Evolutionary conservation across 371 early-diverging fungal species (phyloP), one percentile per base, ranked within the genome.

Genomic region (Chytridium lagenaria): DNA sequence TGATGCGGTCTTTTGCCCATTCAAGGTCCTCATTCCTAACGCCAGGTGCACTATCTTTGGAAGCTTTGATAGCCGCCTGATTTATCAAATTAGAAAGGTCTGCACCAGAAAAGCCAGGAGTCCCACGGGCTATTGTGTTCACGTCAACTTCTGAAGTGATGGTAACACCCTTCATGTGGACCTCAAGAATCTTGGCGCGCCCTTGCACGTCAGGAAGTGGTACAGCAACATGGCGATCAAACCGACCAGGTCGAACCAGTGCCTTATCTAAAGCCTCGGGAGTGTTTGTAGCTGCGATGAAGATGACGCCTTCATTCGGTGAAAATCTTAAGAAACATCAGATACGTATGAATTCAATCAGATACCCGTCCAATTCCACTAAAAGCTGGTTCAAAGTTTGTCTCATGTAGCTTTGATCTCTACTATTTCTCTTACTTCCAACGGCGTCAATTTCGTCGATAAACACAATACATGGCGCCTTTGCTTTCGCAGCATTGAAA

Each of bases 391-490:
- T 98, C 28, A 99, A 87, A 0, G 98, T 97, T 80, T 96, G 96
- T 73, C 95, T 92, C 93, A 94, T 94, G 74, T 95, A 95, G 0
- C 91, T 89, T 78, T 94, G 95, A 77, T 98, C 98, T 77, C 93
- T 94, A 52, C 93, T 91, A 75, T 91, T 95, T 61, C 98, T 91
- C 79, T 95, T 98, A 63, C 95, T 92, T 26, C 99, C 99, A 74
- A 99, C 98, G 0, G 99, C 98, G 84, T 98, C 99, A 68, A 98
- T 88, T 85, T 95, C 99, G 82, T 99, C 99, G 78, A 99, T 99
- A 83, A 99, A 99, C 19, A 99, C 94, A 72, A 99, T 99, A 79
- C 97, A 95, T 2, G 99, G 99, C 22, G 97, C 92, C 63, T 93
- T 90, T 39, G 92, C 87, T 74, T 95, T 93, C 1, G 99, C 99